Percentiles rank a stretch among this genome's conserved stretches.
Evolutionary conservation across 805 yeast species (phyloP).

Genomic region (Wickerhamomyces hampshirensis): DNA sequence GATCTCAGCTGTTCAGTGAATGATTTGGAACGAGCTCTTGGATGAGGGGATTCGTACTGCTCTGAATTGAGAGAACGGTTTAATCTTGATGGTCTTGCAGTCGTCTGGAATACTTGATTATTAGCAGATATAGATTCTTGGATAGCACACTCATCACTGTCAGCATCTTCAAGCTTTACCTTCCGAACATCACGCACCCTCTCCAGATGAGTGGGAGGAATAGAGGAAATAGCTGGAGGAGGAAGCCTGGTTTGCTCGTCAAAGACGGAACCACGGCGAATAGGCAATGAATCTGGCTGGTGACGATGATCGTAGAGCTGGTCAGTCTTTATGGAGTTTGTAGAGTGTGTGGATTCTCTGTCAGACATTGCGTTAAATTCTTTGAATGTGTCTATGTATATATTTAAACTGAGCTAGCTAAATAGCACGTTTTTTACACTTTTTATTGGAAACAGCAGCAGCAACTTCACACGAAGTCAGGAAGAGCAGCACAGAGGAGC

Average conservation of each 20-base stretch:
- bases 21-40: constrained; percentile 25
- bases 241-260: constrained; percentile 16
- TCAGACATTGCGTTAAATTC: constrained; percentile 22
- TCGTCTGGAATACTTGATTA: too few species aligned
- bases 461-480: background rate
- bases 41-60: constrained; percentile 3
- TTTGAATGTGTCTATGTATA: background rate
- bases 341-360: constrained; percentile 22
- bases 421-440: too few species aligned
- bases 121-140: constrained; percentile 10
- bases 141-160: constrained; percentile 16
- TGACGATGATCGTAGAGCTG: constrained; percentile 45
- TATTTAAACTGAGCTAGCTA: background rate
- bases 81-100: constrained; percentile 13
- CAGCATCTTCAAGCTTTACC: constrained; percentile 5
- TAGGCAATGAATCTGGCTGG: constrained; percentile 38
- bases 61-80: constrained; percentile 5
- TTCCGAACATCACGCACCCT: background rate
- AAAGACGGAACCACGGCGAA: constrained; percentile 25
- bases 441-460: background rate
- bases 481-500: background rate
- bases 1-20: constrained; percentile 39
- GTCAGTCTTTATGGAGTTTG: constrained; percentile 32
- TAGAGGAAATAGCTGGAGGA: constrained; percentile 18
- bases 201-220: background rate